A percentile compares a stretch with the other conserved stretches of the same genome.
Evolutionary conservation across 805 yeast species (phyloP).

Genomic region (Alloascoidea hylecoeti): DNA sequence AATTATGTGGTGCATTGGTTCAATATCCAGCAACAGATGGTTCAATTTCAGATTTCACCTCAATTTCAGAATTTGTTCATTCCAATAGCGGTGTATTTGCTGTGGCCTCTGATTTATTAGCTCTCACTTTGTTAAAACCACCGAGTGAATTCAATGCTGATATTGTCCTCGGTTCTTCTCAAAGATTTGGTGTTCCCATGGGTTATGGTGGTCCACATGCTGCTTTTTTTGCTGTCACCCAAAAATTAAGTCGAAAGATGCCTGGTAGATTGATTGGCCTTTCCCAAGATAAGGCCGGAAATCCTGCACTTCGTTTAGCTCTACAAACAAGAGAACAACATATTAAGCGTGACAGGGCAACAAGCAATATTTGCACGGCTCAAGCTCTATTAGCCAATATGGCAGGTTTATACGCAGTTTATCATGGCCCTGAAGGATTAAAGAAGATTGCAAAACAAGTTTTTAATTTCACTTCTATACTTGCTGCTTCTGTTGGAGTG

Average conservation of each 20-base stretch:
- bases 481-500: constrained; percentile 42
- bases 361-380: constrained; percentile 96
- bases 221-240: constrained; percentile 86
- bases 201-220: constrained; percentile 99
- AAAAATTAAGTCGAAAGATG: constrained; percentile 73
- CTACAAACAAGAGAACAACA: constrained; percentile 98
- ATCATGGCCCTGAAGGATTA: constrained; percentile 88
- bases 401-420: constrained; percentile 90
- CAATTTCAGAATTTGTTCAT: constrained; percentile 55
- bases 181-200: constrained; percentile 94
- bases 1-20: constrained; percentile 67
- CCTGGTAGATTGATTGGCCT: constrained; percentile 96
- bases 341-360: constrained; percentile 93
- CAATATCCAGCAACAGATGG: constrained; percentile 93
- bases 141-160: constrained; percentile 86
- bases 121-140: constrained; percentile 72
- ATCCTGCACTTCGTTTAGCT: constrained; percentile 82
- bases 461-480: constrained; percentile 54
- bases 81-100: constrained; percentile 59
- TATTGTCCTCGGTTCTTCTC: constrained; percentile 83
- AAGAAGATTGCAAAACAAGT: constrained; percentile 65
- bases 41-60: constrained; percentile 32
- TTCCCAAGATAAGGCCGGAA: constrained; percentile 82
- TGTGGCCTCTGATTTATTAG: constrained; percentile 86
- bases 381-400: constrained; percentile 94